phyloP scores from a whole-genome alignment of 345 rosid genomes.

The Eucalyptus marginata region DNA sequence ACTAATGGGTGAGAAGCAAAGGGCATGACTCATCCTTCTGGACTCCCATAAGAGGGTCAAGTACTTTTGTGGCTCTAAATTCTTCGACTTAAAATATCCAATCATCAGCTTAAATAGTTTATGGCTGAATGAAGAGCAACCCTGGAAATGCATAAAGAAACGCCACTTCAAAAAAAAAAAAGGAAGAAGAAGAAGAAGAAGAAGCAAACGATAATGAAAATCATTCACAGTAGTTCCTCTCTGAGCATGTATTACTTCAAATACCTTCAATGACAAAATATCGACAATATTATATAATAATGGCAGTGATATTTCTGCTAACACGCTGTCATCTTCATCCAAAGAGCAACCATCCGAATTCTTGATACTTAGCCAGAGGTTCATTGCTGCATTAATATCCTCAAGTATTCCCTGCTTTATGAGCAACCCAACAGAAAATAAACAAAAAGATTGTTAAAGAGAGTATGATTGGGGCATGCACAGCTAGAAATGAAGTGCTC shows the following conservation, averaged over 20 bases:
- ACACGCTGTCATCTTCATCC: conserved; percentile 15
- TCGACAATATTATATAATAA: conserved; percentile 55
- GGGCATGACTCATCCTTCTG: conserved; percentile 82
- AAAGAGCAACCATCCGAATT: conserved; percentile 6
- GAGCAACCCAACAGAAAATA: not conserved
- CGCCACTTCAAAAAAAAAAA: not conserved
- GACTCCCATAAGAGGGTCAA: conserved; percentile 59
- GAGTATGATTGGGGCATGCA: not conserved
- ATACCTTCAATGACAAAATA: conserved; percentile 72
- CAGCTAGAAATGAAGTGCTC: conserved; percentile 1
- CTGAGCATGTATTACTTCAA: not conserved
- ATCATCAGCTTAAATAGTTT: conserved; percentile 41
- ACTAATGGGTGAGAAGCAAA: conserved; percentile 66
- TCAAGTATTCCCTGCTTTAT: conserved; percentile 39
- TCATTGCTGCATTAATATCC: conserved; percentile 49
- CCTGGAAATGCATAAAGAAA: conserved; percentile 32
- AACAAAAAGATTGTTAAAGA: not conserved
- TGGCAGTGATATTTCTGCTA: conserved; percentile 25
- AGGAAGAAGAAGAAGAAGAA: not conserved
- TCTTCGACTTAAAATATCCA: conserved; percentile 36
- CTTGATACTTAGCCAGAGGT: conserved; percentile 44
- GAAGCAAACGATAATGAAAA: not conserved
- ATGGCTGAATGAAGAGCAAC: conserved; percentile 32
- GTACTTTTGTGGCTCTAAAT: conserved; percentile 39
- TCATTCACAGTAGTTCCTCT: not conserved